These are phyloP conservation scores for Blastobotrys serpentis DNA, from an alignment of 1,139 yeast genomes.

Conservation along the genomic window DNA sequence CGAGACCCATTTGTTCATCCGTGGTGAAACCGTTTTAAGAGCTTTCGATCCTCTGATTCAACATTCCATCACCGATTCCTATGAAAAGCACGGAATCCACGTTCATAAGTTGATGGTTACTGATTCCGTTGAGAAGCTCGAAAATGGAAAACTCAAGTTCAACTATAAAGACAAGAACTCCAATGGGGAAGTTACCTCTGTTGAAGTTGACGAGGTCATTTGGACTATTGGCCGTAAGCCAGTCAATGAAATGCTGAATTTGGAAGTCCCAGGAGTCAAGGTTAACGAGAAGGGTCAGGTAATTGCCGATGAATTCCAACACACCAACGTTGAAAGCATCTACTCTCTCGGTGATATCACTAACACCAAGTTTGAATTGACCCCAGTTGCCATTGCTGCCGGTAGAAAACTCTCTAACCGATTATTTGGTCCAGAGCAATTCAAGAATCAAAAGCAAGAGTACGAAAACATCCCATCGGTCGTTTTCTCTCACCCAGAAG, in stretches of 20 bases:
- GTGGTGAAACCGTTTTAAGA: conserved; percentile 88
- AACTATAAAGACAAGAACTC: conserved; percentile 42
- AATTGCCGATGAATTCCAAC: conserved; percentile 82
- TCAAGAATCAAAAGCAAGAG: conserved; percentile 71
- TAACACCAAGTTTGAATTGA: conserved; percentile 78
- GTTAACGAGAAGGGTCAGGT: conserved; percentile 58
- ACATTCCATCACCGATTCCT: conserved; percentile 72
- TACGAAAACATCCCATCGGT: conserved; percentile 86
- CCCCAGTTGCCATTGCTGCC: conserved; percentile 98
- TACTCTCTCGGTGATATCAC: conserved; percentile 92
- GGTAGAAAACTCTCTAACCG: conserved; percentile 93
- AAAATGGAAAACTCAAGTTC: conserved; percentile 62
- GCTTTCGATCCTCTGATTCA: conserved; percentile 83
- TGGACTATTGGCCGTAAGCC: conserved; percentile 96
- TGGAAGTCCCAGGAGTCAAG: conserved; percentile 73
- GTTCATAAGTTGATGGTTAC: conserved; percentile 63
- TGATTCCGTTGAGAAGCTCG: conserved; percentile 56
- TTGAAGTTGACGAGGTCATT: conserved; percentile 76
- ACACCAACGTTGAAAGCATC: conserved; percentile 67
- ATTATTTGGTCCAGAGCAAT: conserved; percentile 75
- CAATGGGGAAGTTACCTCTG: conserved; percentile 33
- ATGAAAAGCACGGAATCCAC: conserved; percentile 74
- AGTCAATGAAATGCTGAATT: conserved; percentile 60
- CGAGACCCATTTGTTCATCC: conserved; percentile 82
- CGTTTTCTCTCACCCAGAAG: conserved; percentile 95